Evolutionary conservation across 495 filamentous ascomycete genomes (phyloP).

Genomic region (Penicillium argentinense): DNA sequence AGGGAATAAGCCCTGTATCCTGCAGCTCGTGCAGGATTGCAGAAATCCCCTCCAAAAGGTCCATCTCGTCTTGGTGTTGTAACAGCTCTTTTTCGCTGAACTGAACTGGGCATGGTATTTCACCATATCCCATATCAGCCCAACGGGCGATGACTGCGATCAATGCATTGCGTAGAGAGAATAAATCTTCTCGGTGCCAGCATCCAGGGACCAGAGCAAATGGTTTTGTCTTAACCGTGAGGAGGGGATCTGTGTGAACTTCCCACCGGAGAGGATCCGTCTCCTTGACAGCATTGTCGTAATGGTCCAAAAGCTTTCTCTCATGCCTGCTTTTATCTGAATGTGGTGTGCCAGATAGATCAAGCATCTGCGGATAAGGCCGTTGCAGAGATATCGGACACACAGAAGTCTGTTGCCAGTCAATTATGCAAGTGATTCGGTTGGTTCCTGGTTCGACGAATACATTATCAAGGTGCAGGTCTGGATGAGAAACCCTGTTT

Average conservation of each 20-base stretch:
- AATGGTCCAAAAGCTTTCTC: background rate
- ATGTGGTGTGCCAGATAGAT: background rate
- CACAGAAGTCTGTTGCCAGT: slow-evolving; percentile 27
- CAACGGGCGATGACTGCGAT: slow-evolving; percentile 4
- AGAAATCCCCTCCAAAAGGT: slow-evolving; percentile 11
- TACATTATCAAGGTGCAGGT: slow-evolving; percentile 36
- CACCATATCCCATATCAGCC: slow-evolving; percentile 1
- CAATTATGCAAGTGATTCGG: slow-evolving; percentile 28
- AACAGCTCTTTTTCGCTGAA: slow-evolving; percentile 1
- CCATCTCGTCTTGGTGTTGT: slow-evolving; percentile 9
- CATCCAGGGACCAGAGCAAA: slow-evolving; percentile 9
- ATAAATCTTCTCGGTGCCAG: slow-evolving; percentile 12
- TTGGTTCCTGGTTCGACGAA: slow-evolving; percentile 31
- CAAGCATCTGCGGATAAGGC: slow-evolving; percentile 9
- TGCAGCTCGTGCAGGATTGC: slow-evolving; percentile 8
- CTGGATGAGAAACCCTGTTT: slow-evolving; percentile 27
- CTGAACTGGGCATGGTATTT: background rate
- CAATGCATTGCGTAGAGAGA: slow-evolving; percentile 11
- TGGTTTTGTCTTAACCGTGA: background rate
- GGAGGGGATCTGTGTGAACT: background rate
- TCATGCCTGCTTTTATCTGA: background rate
- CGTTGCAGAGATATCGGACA: slow-evolving; percentile 20
- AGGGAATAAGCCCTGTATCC: slow-evolving; percentile 9
- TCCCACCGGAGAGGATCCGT: background rate
- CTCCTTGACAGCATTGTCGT: background rate